Percentiles rank a stretch among this genome's conserved stretches.
phyloP scores from a whole-genome alignment of 352 stramenopile genomes.

The Phytophthora hibernalis region DNA sequence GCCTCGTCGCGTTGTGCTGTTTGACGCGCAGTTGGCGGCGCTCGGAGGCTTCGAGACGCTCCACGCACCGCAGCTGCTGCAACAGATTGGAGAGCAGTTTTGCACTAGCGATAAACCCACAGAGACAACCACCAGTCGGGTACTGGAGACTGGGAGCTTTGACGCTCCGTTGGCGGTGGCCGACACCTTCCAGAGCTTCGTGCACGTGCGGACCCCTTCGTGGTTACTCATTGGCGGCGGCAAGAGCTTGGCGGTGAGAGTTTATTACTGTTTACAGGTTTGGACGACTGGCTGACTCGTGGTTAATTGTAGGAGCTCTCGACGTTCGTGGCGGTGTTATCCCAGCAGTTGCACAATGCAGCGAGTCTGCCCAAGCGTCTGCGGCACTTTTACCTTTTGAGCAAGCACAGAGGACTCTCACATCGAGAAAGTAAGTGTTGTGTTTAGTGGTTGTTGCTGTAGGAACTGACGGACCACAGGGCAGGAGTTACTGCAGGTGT shows the following conservation, averaged over 20 bases:
- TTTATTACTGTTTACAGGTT: not conserved
- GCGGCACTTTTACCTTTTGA: constrained; percentile 33
- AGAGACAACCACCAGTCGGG: not conserved
- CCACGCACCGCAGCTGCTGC: constrained; percentile 26
- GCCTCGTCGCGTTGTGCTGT: constrained; percentile 33
- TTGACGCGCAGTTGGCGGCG: constrained; percentile 33
- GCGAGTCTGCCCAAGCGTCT: constrained; percentile 36
- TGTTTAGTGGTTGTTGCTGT: not conserved
- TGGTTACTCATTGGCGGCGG: constrained; percentile 37
- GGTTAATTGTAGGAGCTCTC: constrained; percentile 45
- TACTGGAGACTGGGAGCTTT: constrained; percentile 29
- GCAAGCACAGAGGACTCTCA: constrained; percentile 26
- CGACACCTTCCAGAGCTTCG: constrained; percentile 13
- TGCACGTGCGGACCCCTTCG: constrained; percentile 22
- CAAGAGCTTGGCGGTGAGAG: constrained; percentile 46
- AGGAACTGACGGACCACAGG: constrained; percentile 15
- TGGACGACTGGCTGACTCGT: not conserved
- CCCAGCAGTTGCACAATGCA: constrained; percentile 39
- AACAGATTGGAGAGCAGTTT: constrained; percentile 24
- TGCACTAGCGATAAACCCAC: not conserved
- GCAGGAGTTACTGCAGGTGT: constrained; percentile 34
- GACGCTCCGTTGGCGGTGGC: constrained; percentile 35
- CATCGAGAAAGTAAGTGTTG: constrained; percentile 42
- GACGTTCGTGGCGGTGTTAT: constrained; percentile 48
- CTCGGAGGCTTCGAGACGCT: constrained; percentile 28